Evolutionary conservation across 2,329 filamentous ascomycete genomes (phyloP).

Genomic region (Mycogone perniciosa): DNA sequence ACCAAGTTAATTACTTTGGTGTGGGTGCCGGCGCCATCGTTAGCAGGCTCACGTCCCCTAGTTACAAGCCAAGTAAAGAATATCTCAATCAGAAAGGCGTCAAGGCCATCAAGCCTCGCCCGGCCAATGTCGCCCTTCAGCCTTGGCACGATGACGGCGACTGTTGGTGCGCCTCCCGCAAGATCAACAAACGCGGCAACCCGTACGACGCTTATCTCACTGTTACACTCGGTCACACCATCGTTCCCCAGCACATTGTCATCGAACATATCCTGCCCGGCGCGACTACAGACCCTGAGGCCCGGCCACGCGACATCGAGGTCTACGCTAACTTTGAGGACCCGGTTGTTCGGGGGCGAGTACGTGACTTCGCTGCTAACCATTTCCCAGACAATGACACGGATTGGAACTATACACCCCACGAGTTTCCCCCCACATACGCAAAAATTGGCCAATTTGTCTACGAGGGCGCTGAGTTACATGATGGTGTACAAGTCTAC

Average conservation of each 20-base stretch:
- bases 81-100: constrained; percentile 19
- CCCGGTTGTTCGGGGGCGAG: constrained; percentile 30
- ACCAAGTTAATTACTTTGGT: constrained; percentile 69
- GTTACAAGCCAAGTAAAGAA: constrained; percentile 33
- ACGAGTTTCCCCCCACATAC: constrained; percentile 33
- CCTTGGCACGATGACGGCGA: constrained; percentile 75
- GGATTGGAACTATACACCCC: constrained; percentile 24
- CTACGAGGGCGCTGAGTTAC: constrained; percentile 41
- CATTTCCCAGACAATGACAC: constrained; percentile 32
- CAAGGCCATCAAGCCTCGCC: constrained; percentile 17
- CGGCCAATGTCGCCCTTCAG: constrained; percentile 51
- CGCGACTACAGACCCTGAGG: constrained; percentile 54
- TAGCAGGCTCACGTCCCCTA: constrained; percentile 55
- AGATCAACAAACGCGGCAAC: constrained; percentile 32
- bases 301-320: constrained; percentile 63
- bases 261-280: constrained; percentile 63
- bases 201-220: constrained; percentile 57
- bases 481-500: constrained; percentile 47
- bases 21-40: constrained; percentile 59
- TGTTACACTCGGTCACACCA: constrained; percentile 50
- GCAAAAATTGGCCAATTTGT: constrained; percentile 53
- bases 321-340: constrained; percentile 58
- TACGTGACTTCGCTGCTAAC: constrained; percentile 37
- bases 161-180: constrained; percentile 70
- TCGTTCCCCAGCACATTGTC: constrained; percentile 63